These are phyloP conservation scores for Tulasnella sp. DNA, from an alignment of 768 basidiomycete genomes.

Conservation along the genomic window DNA sequence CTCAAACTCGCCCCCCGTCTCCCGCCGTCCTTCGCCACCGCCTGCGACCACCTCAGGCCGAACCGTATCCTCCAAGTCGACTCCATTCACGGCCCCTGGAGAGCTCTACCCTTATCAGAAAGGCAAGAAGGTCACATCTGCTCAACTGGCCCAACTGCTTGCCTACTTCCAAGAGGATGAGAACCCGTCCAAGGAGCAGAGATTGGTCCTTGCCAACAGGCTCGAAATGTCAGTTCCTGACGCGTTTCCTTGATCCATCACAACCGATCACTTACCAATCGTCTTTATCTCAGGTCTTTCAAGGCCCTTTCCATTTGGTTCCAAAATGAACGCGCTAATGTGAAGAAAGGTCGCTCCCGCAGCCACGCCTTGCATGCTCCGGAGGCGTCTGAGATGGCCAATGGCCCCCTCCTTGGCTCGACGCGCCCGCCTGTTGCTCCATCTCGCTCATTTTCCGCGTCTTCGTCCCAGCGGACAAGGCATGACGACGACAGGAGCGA, in stretches of 20 bases:
- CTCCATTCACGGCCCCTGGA: constrained; percentile 2
- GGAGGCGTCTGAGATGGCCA: no score
- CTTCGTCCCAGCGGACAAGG: no score
- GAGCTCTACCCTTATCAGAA: constrained; percentile 12
- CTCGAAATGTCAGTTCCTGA: constrained; percentile 3
- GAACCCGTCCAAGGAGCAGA: constrained; percentile 6
- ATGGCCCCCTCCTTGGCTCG: no score
- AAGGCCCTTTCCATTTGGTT: constrained; percentile 13
- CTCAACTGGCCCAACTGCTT: constrained; percentile 9
- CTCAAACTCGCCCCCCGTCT: not conserved
- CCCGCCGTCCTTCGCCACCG: not conserved
- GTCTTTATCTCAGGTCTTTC: constrained; percentile 3
- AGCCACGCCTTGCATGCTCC: no score
- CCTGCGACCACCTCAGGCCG: not conserved
- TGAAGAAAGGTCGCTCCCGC: constrained; percentile 15
- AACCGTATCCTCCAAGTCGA: not conserved
- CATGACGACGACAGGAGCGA: not conserved
- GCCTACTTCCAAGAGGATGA: constrained; percentile 9
- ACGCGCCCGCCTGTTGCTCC: no score
- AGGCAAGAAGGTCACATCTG: constrained; percentile 12
- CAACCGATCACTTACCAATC: not conserved
- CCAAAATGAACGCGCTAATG: constrained; percentile 16
- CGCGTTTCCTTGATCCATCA: not conserved
- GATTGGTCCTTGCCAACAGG: constrained; percentile 8
- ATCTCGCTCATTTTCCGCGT: no score